Conservation (phyloP, 1,139 yeast species). For the Taphrina flavorubra region DNA sequence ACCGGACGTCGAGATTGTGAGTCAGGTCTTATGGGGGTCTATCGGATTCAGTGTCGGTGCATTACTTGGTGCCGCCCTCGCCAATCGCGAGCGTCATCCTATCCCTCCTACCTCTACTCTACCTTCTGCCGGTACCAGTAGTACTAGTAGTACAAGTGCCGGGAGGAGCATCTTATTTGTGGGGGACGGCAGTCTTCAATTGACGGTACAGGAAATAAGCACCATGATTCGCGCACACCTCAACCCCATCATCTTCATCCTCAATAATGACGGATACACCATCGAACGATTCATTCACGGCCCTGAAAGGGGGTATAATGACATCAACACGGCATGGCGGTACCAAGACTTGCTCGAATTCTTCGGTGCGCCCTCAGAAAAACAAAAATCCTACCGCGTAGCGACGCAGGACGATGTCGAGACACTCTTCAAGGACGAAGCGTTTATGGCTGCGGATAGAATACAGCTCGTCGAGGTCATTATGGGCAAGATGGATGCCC, state of each 20-base stretch:
- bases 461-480: slow-evolving; percentile 64
- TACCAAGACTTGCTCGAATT: slow-evolving; percentile 70
- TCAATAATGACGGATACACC: slow-evolving; percentile 85
- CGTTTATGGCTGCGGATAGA: slow-evolving; percentile 51
- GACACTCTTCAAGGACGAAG: slow-evolving; percentile 53
- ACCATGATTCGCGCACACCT: slow-evolving; percentile 66
- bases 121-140: no score
- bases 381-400: slow-evolving; percentile 52
- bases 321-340: slow-evolving; percentile 76
- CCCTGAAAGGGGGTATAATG: slow-evolving; percentile 75
- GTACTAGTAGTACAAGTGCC: no score
- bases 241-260: slow-evolving; percentile 67
- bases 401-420: slow-evolving; percentile 53
- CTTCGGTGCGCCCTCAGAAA: slow-evolving; percentile 60
- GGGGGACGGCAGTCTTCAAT: slow-evolving; percentile 92
- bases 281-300: slow-evolving; percentile 86
- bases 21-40: slow-evolving; percentile 77
- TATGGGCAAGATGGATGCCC: slow-evolving; percentile 66
- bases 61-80: slow-evolving; percentile 76
- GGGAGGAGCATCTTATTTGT: slow-evolving; percentile 71
- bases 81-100: slow-evolving; percentile 59
- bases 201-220: slow-evolving; percentile 83
- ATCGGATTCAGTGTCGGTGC: slow-evolving; percentile 90
- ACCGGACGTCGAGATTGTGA: slow-evolving; percentile 57
- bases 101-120: no score